Evolutionary conservation across 345 rosid species (phyloP).

Genomic region (Linum tenue): DNA sequence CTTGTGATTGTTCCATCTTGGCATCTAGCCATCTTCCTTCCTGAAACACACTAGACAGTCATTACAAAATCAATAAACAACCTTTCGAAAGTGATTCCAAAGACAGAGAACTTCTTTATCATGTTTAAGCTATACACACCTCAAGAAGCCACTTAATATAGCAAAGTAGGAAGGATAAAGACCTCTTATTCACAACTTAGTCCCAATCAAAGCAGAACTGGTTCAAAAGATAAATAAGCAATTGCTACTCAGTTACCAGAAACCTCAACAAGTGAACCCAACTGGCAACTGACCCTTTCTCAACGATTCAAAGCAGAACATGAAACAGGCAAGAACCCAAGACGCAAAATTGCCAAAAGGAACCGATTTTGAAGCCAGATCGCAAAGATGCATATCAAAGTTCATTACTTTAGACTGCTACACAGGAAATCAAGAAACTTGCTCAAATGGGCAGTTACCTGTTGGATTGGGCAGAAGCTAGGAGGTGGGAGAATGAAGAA

Average conservation of each 20-base stretch:
- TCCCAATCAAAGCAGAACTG: background rate
- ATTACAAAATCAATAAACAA: background rate
- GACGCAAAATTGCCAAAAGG: background rate
- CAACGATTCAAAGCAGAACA: background rate
- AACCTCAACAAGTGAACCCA: background rate
- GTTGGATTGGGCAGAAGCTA: slow-evolving; percentile 10
- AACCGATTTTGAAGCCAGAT: background rate
- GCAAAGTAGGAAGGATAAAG: background rate
- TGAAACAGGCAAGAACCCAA: background rate
- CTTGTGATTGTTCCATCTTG: slow-evolving; percentile 28
- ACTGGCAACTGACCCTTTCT: background rate
- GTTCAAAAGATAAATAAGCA: background rate
- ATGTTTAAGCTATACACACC: background rate
- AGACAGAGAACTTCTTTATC: slow-evolving; percentile 4
- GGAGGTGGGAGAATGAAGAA: slow-evolving; percentile 2
- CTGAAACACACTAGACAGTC: background rate
- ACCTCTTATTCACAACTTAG: background rate
- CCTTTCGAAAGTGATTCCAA: background rate
- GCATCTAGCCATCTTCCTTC: slow-evolving; percentile 28
- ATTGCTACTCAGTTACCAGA: too few species aligned
- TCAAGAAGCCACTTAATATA: background rate
- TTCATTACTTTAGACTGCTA: background rate
- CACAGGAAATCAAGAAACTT: background rate
- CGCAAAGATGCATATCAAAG: background rate
- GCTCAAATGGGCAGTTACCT: slow-evolving; percentile 2